Percentiles rank a stretch among this genome's conserved stretches.
These are phyloP conservation scores for Mollisiaceae sp. DNA, from an alignment of 2,329 filamentous ascomycete species.

Conservation along the genomic window DNA sequence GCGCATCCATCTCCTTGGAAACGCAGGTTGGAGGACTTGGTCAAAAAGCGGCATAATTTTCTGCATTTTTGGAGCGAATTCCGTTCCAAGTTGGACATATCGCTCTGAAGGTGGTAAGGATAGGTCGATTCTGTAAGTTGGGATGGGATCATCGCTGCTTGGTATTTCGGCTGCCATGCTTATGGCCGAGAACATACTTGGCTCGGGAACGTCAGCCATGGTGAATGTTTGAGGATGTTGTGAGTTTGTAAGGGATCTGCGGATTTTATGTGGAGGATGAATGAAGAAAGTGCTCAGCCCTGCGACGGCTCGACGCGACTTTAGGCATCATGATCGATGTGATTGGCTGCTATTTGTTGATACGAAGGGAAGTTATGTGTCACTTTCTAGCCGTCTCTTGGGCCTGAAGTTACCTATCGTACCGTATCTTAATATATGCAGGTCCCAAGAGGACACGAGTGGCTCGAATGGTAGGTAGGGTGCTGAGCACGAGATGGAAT, in stretches of 20 bases:
- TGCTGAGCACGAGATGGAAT: too few relatives aligned
- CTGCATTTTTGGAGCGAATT: slow-evolving; percentile 51
- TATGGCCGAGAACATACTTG: neutral
- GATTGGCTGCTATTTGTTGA: neutral
- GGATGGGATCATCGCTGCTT: slow-evolving; percentile 32
- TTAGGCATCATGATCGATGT: slow-evolving; percentile 3
- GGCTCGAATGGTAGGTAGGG: too few relatives aligned
- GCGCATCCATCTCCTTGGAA: slow-evolving; percentile 33
- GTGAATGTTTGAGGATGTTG: neutral
- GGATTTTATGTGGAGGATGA: neutral
- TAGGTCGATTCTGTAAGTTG: slow-evolving; percentile 57
- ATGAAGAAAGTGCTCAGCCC: neutral
- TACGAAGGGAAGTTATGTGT: neutral
- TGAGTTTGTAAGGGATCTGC: neutral
- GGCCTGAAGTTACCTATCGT: neutral
- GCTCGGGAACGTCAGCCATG: neutral
- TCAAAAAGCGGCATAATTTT: slow-evolving; percentile 56
- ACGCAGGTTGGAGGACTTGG: slow-evolving; percentile 47
- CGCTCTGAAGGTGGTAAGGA: slow-evolving; percentile 56
- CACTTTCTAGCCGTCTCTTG: neutral
- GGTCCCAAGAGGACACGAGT: too few relatives aligned
- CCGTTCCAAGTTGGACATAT: slow-evolving; percentile 54
- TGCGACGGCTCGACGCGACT: neutral
- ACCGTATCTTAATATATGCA: too few relatives aligned
- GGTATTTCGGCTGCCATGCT: neutral